A percentile compares a stretch with the other conserved stretches of the same genome.
These are phyloP conservation scores for Nemania sp. DNA, from an alignment of 2,329 filamentous ascomycete species.

Conservation along the genomic window DNA sequence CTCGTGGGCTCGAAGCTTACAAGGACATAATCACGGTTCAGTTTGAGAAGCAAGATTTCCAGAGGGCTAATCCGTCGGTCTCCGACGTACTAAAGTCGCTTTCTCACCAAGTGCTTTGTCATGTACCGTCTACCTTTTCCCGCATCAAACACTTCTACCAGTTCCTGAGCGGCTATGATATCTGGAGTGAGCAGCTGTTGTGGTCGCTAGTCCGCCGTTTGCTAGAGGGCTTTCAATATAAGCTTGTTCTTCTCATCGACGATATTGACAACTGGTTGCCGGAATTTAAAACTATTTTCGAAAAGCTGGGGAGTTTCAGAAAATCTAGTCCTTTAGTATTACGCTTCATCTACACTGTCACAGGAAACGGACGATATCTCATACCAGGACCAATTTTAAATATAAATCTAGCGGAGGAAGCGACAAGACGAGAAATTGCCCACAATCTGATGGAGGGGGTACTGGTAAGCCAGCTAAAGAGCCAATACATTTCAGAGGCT, in stretches of 20 bases:
- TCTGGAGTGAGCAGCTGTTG: neutral
- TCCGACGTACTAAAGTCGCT: neutral
- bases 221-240: neutral
- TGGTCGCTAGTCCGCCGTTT: neutral
- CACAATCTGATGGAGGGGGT: neutral
- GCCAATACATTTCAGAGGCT: neutral
- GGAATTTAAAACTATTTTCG: neutral
- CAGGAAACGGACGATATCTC: neutral
- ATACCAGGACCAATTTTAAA: neutral
- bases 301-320: neutral
- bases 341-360: neutral
- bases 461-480: neutral
- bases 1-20: neutral
- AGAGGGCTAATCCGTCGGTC: neutral
- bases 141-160: neutral
- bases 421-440: neutral
- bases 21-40: neutral
- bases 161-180: neutral
- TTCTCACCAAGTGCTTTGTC: neutral
- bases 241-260: neutral
- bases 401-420: neutral
- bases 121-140: neutral
- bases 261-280: neutral
- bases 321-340: neutral
- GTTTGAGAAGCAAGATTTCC: neutral